Percentiles rank a stretch among this genome's conserved stretches.
Conservation (phyloP, 352 stramenopile genomes). For the Hyaloperonospora arabidopsidis region DNA sequence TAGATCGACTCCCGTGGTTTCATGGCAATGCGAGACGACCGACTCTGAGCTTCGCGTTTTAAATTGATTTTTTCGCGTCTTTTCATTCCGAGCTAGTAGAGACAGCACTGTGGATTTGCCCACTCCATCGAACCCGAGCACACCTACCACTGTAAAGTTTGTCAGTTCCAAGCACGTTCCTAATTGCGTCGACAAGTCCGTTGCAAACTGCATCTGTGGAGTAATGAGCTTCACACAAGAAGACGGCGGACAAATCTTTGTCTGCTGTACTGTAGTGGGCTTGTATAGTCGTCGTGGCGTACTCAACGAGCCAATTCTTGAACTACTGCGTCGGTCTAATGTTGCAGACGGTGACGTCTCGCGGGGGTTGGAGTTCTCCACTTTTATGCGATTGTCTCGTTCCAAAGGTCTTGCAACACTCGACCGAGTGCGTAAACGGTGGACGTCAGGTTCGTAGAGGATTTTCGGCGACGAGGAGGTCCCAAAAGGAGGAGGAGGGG, state of each 20-base stretch:
- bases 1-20: conserved; percentile 61
- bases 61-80: conserved; percentile 21
- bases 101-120: conserved; percentile 73
- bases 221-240: conserved; percentile 53
- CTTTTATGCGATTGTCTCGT: conserved; percentile 16
- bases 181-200: conserved; percentile 47
- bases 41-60: conserved; percentile 33
- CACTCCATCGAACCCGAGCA: conserved; percentile 55
- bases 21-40: conserved; percentile 24
- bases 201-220: conserved; percentile 50
- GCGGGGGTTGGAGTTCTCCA: neutral
- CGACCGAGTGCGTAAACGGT: conserved; percentile 7
- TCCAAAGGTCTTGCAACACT: conserved; percentile 2
- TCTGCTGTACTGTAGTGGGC: conserved; percentile 14
- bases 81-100: conserved; percentile 25
- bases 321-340: conserved; percentile 9
- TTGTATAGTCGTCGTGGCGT: neutral
- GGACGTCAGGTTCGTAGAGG: conserved; percentile 21
- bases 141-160: conserved; percentile 62
- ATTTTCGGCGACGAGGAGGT: neutral
- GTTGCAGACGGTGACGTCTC: conserved; percentile 1
- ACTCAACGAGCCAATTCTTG: conserved; percentile 2
- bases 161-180: conserved; percentile 52
- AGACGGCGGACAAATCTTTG: conserved; percentile 20
- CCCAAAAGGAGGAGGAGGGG: too few species aligned